Evolutionary conservation across 352 stramenopile genomes (phyloP).

Genomic region (Phytophthora nicotianae): DNA sequence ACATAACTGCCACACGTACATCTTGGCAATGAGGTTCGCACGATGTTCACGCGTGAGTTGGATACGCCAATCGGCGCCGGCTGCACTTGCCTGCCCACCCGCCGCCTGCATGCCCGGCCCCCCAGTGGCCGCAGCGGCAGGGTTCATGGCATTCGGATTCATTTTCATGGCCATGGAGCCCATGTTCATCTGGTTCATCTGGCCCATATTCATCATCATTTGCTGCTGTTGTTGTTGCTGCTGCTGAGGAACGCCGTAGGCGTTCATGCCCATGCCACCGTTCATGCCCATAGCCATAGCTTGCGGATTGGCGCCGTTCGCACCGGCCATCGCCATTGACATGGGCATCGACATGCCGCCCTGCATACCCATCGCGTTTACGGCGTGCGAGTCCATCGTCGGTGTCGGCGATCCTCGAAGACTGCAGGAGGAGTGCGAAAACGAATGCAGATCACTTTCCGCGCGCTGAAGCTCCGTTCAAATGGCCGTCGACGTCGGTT

Average conservation of each 20-base stretch:
- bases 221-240: constrained; percentile 29
- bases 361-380: constrained; percentile 74
- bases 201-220: constrained; percentile 64
- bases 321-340: constrained; percentile 60
- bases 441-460: constrained; percentile 27
- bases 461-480: constrained; percentile 36
- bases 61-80: constrained; percentile 67
- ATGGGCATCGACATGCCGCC: constrained; percentile 69
- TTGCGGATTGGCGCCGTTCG: constrained; percentile 41
- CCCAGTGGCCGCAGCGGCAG: constrained; percentile 5
- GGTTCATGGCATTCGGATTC: constrained; percentile 51
- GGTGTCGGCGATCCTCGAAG: constrained; percentile 3
- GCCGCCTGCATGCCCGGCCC: neutral
- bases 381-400: constrained; percentile 63
- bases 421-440: constrained; percentile 5
- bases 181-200: constrained; percentile 51
- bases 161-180: constrained; percentile 63
- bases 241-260: constrained; percentile 43
- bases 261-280: constrained; percentile 35
- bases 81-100: neutral
- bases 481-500: constrained; percentile 26
- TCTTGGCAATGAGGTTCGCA: constrained; percentile 85
- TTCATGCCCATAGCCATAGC: constrained; percentile 62
- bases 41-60: constrained; percentile 83
- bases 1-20: constrained; percentile 48